Percentiles rank a stretch among this genome's conserved stretches.
These are phyloP conservation scores for Plasmopara halstedii DNA, from an alignment of 352 stramenopile species.

Conservation along the genomic window DNA sequence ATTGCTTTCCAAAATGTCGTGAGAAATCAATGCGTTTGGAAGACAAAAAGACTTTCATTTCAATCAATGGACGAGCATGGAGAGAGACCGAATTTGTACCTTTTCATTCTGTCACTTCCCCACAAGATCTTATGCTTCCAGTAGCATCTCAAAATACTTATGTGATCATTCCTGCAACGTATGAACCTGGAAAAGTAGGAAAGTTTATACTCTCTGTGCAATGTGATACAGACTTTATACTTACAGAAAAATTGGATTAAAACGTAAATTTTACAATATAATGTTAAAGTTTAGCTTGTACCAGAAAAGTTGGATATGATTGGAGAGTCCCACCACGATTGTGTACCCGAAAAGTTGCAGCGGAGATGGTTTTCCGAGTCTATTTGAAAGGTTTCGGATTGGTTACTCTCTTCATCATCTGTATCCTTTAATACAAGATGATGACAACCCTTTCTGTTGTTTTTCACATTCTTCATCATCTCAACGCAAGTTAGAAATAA, in stretches of 20 bases:
- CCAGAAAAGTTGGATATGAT: too few species aligned
- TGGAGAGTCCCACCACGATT: constrained; percentile 20
- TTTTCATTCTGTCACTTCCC: constrained; percentile 60
- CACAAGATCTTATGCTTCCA: constrained; percentile 52
- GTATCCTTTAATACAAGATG: constrained; percentile 17
- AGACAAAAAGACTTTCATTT: constrained; percentile 26
- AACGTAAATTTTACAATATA: neutral
- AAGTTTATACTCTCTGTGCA: constrained; percentile 82
- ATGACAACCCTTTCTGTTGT: constrained; percentile 3
- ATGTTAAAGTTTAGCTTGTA: neutral
- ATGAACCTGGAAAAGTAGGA: constrained; percentile 67
- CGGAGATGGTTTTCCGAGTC: constrained; percentile 16
- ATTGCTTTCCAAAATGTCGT: constrained; percentile 50
- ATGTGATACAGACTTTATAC: constrained; percentile 74
- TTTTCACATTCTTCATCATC: constrained; percentile 41
- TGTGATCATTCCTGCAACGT: constrained; percentile 86
- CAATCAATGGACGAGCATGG: constrained; percentile 66
- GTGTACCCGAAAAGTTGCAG: constrained; percentile 9
- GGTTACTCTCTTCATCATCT: constrained; percentile 21
- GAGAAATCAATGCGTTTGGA: constrained; percentile 33
- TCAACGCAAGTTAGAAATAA: constrained; percentile 80
- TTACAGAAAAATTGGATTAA: constrained; percentile 36
- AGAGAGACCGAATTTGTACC: constrained; percentile 83
- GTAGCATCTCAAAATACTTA: constrained; percentile 75
- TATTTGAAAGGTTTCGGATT: constrained; percentile 9